These are phyloP conservation scores for Neltuma alba DNA, from an alignment of 306 rosid species.

Conservation along the genomic window DNA sequence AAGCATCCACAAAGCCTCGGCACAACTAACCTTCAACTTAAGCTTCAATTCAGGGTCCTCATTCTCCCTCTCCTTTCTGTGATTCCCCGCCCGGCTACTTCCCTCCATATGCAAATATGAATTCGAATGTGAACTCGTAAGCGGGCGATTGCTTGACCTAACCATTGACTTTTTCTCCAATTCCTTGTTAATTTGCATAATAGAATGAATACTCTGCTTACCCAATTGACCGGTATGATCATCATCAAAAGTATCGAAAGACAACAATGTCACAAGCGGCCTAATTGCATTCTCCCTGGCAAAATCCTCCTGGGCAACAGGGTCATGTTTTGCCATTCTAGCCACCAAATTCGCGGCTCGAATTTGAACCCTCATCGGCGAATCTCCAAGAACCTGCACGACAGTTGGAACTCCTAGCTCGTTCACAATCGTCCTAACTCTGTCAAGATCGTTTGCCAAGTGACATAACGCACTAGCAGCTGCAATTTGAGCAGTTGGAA, in stretches of 20 bases:
- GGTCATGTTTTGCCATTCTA: constrained; percentile 70
- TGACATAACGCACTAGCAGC: constrained; percentile 55
- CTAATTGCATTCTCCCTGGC: constrained; percentile 76
- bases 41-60: constrained; percentile 68
- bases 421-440: constrained; percentile 52
- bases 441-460: constrained; percentile 57
- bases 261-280: constrained; percentile 61
- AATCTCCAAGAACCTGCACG: constrained; percentile 61
- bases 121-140: constrained; percentile 41
- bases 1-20: constrained; percentile 83
- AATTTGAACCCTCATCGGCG: constrained; percentile 64
- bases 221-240: constrained; percentile 45
- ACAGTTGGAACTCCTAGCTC: constrained; percentile 62
- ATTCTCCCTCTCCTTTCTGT: constrained; percentile 78
- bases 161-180: constrained; percentile 43
- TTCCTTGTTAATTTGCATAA: constrained; percentile 64
- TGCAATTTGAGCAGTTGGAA: constrained; percentile 59
- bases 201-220: constrained; percentile 65
- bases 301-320: constrained; percentile 64
- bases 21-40: constrained; percentile 64
- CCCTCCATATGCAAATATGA: constrained; percentile 48
- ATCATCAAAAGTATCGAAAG: constrained; percentile 57
- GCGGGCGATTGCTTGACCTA: constrained; percentile 13
- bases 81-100: constrained; percentile 55
- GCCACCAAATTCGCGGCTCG: constrained; percentile 60